These are phyloP conservation scores for Calonectria pseudoreteaudii DNA, from an alignment of 2,329 filamentous ascomycete genomes.

Conservation along the genomic window DNA sequence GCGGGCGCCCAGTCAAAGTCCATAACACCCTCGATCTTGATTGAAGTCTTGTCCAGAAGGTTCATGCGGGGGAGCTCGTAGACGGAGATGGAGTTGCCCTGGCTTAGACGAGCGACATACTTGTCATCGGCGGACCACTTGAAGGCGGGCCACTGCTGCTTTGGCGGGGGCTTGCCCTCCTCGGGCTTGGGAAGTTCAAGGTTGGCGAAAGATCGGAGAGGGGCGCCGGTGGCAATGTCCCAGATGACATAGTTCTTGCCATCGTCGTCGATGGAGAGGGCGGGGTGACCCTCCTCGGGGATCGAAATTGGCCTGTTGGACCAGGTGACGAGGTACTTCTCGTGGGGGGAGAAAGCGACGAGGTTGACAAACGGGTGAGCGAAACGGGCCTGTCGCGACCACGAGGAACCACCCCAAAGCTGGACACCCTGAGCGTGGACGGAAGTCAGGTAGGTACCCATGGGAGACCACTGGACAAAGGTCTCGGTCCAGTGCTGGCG, in stretches of 20 bases:
- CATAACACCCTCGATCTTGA: constrained; percentile 96
- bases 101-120: constrained; percentile 92
- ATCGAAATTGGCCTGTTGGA: constrained; percentile 94
- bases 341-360: constrained; percentile 92
- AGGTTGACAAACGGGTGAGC: constrained; percentile 96
- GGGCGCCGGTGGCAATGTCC: constrained; percentile 91
- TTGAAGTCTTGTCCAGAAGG: constrained; percentile 87
- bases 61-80: constrained; percentile 93
- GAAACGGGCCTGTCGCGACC: constrained; percentile 92
- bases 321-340: constrained; percentile 97
- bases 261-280: constrained; percentile 91
- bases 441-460: constrained; percentile 92
- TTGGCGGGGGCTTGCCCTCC: constrained; percentile 77
- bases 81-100: constrained; percentile 88
- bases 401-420: constrained; percentile 92
- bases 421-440: constrained; percentile 97
- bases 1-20: constrained; percentile 99
- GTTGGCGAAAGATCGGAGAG: constrained; percentile 92
- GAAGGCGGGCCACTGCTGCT: constrained; percentile 98
- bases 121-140: constrained; percentile 99
- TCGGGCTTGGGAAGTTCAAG: constrained; percentile 77
- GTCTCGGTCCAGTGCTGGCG: constrained; percentile 97
- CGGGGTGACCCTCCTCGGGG: constrained; percentile 85
- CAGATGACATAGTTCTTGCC: constrained; percentile 99
- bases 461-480: constrained; percentile 97